Percentiles rank a stretch among this genome's conserved stretches.
These are phyloP conservation scores for Coprinopsis strossmayeri DNA, from an alignment of 768 basidiomycete genomes.

Conservation along the genomic window DNA sequence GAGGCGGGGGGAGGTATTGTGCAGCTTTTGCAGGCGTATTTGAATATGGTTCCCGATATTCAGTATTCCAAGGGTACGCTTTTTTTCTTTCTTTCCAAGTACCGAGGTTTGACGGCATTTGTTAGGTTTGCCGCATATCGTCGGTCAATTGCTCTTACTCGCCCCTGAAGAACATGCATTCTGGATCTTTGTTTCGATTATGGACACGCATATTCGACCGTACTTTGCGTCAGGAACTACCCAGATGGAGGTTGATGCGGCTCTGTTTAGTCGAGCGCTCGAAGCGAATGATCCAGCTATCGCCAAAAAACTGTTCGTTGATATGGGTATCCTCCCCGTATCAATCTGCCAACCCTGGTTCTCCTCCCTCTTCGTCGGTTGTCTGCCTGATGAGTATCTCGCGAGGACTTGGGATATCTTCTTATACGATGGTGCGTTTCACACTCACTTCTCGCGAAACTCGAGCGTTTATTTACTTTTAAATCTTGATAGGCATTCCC, in stretches of 20 bases:
- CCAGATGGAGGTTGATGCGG: conserved; percentile 73
- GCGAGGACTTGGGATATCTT: too few relatives aligned
- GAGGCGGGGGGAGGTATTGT: conserved; percentile 50
- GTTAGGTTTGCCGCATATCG: conserved; percentile 61
- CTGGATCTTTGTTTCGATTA: conserved; percentile 84
- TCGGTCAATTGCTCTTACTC: conserved; percentile 65
- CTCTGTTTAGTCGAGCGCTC: conserved; percentile 63
- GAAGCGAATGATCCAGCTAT: conserved; percentile 52
- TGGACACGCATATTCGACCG: conserved; percentile 76
- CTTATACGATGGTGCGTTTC: too few relatives aligned
- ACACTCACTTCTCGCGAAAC: too few relatives aligned
- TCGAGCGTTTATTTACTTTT: too few relatives aligned
- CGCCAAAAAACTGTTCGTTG: conserved; percentile 63
- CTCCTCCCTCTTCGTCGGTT: too few relatives aligned
- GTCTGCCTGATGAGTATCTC: too few relatives aligned
- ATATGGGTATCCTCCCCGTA: conserved; percentile 52
- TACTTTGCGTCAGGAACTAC: conserved; percentile 59
- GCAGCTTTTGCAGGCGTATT: conserved; percentile 62
- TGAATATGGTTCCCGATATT: conserved; percentile 82
- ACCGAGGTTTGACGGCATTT: conserved; percentile 1
- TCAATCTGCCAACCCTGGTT: too few relatives aligned
- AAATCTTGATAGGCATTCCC: too few relatives aligned
- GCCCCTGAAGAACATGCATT: conserved; percentile 87
- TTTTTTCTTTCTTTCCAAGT: neutral
- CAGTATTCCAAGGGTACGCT: conserved; percentile 55